Conservation (phyloP, 345 rosid genomes). For the Corymbia maculata region DNA sequence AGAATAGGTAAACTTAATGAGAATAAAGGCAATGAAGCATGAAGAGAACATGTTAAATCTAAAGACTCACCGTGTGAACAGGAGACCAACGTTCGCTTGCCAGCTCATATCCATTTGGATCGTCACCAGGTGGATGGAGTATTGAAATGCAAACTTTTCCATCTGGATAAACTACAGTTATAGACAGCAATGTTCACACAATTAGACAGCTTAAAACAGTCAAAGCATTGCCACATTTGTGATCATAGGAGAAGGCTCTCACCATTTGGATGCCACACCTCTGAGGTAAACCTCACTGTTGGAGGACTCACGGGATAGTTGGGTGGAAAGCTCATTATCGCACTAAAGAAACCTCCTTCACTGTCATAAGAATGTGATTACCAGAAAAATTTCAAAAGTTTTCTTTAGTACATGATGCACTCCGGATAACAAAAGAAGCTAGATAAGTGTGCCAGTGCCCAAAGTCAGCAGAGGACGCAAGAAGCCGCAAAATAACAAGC, state of each 20-base stretch:
- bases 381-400: background rate
- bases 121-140: slow-evolving; percentile 95
- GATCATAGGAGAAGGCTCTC: background rate
- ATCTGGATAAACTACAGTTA: slow-evolving; percentile 51
- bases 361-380: slow-evolving; percentile 18
- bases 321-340: slow-evolving; percentile 64
- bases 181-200: background rate
- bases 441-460: background rate
- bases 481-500: background rate
- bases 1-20: background rate
- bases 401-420: background rate
- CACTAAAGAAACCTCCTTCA: slow-evolving; percentile 82
- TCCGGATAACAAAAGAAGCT: background rate
- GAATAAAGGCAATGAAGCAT: background rate
- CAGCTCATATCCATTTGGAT: slow-evolving; percentile 91
- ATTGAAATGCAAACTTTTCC: slow-evolving; percentile 87
- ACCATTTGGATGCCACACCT: slow-evolving; percentile 97
- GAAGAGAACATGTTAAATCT: background rate
- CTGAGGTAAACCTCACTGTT: slow-evolving; percentile 65
- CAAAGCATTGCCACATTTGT: background rate
- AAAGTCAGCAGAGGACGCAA: background rate
- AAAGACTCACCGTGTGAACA: slow-evolving; percentile 58
- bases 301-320: slow-evolving; percentile 75
- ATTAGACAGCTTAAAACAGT: background rate
- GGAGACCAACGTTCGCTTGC: slow-evolving; percentile 85